phyloP scores from a whole-genome alignment of 148 eudicot genomes.

The Fagopyrum esculentum region DNA sequence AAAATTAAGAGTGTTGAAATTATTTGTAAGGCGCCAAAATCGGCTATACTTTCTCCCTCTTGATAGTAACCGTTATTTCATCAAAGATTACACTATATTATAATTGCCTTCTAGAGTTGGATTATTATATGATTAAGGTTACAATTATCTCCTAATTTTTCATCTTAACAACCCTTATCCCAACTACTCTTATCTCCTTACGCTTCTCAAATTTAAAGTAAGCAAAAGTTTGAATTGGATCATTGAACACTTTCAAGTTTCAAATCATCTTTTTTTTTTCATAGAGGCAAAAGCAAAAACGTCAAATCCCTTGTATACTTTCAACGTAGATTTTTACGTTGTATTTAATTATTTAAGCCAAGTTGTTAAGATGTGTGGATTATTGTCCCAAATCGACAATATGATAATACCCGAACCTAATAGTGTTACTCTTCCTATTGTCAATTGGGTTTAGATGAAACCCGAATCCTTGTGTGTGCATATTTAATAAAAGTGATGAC shows the following conservation, averaged over 20 bases:
- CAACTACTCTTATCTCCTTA: conserved; percentile 4
- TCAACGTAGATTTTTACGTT: no score
- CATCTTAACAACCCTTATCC: conserved; percentile 11
- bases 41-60: conserved; percentile 32
- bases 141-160: not conserved
- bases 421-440: no score
- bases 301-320: no score
- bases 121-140: not conserved
- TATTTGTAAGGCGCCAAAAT: conserved; percentile 33
- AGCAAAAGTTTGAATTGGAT: not conserved
- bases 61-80: conserved; percentile 29
- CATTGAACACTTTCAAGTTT: not conserved
- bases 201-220: not conserved
- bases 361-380: no score
- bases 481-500: no score
- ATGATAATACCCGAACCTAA: no score
- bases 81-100: not conserved
- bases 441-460: no score
- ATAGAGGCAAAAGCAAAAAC: not conserved
- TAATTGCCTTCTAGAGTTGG: conserved; percentile 1
- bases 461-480: no score
- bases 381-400: no score
- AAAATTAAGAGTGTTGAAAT: conserved; percentile 18
- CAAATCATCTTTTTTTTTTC: not conserved
- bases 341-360: no score